Evolutionary conservation across 169 alveolate species (phyloP).

Genomic region (Eimeria sp.): DNA sequence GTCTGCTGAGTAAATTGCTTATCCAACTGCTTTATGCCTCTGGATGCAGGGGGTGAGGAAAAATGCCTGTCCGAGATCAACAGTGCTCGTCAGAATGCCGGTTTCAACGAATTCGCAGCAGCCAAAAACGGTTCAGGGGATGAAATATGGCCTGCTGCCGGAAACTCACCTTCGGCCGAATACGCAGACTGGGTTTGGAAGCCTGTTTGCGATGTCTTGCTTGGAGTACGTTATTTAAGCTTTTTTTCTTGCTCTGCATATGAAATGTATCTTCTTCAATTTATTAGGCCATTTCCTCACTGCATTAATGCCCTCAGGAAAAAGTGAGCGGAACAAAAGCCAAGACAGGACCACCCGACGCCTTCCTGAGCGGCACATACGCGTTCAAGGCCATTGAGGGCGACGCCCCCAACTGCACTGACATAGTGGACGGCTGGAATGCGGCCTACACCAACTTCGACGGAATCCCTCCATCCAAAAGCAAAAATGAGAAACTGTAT

Average conservation of each 20-base stretch:
- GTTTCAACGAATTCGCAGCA: neutral
- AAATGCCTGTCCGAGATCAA: slow-evolving; percentile 13
- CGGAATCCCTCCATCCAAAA: slow-evolving; percentile 9
- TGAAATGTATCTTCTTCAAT: neutral
- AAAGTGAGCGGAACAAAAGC: neutral
- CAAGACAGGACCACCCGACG: too few species aligned
- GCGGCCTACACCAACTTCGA: slow-evolving; percentile 4
- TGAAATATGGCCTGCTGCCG: neutral
- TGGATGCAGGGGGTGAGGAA: neutral
- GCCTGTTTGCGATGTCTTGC: neutral
- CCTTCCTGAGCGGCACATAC: slow-evolving; percentile 19
- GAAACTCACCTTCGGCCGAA: neutral
- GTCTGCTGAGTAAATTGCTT: neutral
- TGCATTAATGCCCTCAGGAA: neutral
- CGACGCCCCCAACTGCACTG: neutral
- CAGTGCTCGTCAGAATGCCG: neutral
- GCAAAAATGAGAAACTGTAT: neutral
- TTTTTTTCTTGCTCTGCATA: too few species aligned
- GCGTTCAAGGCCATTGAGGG: neutral
- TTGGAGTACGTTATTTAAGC: neutral
- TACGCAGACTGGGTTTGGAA: neutral
- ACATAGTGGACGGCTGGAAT: neutral
- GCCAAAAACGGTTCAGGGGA: neutral
- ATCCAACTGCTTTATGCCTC: neutral
- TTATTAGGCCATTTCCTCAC: neutral